Conservation (phyloP, 1,139 yeast genomes). For the Candida sp. region DNA sequence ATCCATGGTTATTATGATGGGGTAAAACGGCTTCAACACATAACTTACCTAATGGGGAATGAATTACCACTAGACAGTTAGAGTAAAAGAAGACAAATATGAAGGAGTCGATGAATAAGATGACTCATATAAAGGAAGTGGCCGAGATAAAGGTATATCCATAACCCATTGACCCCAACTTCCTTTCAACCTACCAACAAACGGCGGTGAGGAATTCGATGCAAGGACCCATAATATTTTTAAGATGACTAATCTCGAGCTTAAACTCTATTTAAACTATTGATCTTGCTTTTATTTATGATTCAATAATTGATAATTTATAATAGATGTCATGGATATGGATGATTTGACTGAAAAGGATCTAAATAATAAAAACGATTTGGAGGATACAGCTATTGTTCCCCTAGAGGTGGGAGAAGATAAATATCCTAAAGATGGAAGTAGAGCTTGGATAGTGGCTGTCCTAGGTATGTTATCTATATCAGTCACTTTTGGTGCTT, state of each 20-base stretch:
- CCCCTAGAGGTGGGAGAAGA: conserved; percentile 10
- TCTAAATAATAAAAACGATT: background rate
- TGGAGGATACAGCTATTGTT: background rate
- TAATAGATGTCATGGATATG: background rate
- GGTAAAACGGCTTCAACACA: background rate
- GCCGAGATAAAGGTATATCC: no score
- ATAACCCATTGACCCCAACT: no score
- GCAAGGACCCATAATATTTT: no score
- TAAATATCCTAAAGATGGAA: conserved; percentile 60
- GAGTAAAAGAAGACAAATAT: no score
- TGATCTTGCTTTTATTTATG: background rate
- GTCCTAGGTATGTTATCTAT: conserved; percentile 44
- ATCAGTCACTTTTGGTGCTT: conserved; percentile 73
- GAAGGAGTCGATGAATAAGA: no score
- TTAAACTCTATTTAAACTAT: background rate
- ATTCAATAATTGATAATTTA: background rate
- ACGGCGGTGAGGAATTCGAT: background rate
- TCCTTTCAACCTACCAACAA: background rate
- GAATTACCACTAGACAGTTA: no score
- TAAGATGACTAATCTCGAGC: background rate
- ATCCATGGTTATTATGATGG: background rate
- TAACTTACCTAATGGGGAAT: background rate
- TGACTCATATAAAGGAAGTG: no score
- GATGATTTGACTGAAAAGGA: background rate
- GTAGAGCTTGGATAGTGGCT: conserved; percentile 70